Conservation (phyloP, 257 asterid species). For the Mentha longifolia region DNA sequence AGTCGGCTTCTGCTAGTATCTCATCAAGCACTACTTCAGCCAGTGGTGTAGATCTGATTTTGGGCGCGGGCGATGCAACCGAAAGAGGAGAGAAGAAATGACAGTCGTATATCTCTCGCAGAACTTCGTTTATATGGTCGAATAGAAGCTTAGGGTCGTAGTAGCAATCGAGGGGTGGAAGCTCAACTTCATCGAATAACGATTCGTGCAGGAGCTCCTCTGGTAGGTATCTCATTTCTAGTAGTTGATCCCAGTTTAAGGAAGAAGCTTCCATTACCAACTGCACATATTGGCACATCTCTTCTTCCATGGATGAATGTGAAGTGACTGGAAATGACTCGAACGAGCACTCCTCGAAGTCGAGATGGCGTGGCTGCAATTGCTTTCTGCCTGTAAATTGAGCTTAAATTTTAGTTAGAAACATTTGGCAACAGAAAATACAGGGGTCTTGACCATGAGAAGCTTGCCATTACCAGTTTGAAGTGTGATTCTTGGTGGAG, state of each 20-base stretch:
- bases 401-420: conserved; percentile 18
- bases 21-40: conserved; percentile 54
- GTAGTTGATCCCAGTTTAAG: conserved; percentile 53
- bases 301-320: conserved; percentile 40
- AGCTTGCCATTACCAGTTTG: conserved; percentile 62
- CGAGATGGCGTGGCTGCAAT: conserved; percentile 55
- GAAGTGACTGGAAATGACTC: conserved; percentile 33
- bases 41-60: conserved; percentile 33
- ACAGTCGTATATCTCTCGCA: conserved; percentile 43
- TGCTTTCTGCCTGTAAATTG: conserved; percentile 43
- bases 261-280: conserved; percentile 54
- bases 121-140: conserved; percentile 68
- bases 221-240: conserved; percentile 32
- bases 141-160: conserved; percentile 68
- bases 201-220: conserved; percentile 50
- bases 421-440: not conserved
- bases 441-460: conserved; percentile 2
- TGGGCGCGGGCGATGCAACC: conserved; percentile 49
- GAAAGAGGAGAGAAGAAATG: conserved; percentile 46
- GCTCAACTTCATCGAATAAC: conserved; percentile 49
- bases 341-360: conserved; percentile 55
- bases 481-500: conserved; percentile 49
- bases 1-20: conserved; percentile 58
- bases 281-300: conserved; percentile 54
- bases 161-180: conserved; percentile 39